Conservation (phyloP, 441 rosid species). For the Jatropha multifida region DNA sequence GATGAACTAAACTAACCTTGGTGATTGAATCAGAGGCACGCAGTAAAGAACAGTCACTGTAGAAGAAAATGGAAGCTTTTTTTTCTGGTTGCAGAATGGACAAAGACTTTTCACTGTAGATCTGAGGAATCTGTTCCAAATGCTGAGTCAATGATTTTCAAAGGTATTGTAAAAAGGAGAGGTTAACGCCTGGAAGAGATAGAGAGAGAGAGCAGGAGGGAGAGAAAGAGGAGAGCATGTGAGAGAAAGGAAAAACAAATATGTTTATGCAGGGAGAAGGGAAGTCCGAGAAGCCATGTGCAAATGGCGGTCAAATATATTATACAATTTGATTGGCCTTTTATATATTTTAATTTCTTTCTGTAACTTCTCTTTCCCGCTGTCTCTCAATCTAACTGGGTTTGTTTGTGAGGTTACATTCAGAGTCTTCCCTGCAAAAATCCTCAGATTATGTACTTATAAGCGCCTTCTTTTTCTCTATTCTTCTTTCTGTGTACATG, state of each 20-base stretch:
- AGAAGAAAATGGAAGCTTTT: conserved; percentile 22
- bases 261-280: conserved; percentile 24
- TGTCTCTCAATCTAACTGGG: conserved; percentile 1
- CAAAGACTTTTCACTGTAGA: conserved; percentile 41
- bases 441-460: too few species aligned
- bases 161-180: conserved; percentile 25
- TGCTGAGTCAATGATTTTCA: conserved; percentile 42
- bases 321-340: conserved; percentile 40
- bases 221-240: conserved; percentile 41
- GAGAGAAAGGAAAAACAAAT: conserved; percentile 40
- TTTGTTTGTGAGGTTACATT: conserved; percentile 31
- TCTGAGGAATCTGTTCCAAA: conserved; percentile 39
- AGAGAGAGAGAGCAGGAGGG: conserved; percentile 11
- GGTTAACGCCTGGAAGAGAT: not conserved
- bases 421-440: conserved; percentile 26
- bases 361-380: conserved; percentile 9
- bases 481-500: not conserved
- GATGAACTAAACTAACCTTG: conserved; percentile 36
- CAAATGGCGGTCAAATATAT: conserved; percentile 61
- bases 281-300: conserved; percentile 64
- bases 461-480: not conserved
- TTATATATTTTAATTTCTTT: not conserved
- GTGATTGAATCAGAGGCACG: conserved; percentile 23
- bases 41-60: conserved; percentile 26
- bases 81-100: conserved; percentile 13